A percentile compares a stretch with the other conserved stretches of the same genome.
Evolutionary conservation across 805 yeast species (phyloP).

Genomic region (Yamadazyma phyllophila): DNA sequence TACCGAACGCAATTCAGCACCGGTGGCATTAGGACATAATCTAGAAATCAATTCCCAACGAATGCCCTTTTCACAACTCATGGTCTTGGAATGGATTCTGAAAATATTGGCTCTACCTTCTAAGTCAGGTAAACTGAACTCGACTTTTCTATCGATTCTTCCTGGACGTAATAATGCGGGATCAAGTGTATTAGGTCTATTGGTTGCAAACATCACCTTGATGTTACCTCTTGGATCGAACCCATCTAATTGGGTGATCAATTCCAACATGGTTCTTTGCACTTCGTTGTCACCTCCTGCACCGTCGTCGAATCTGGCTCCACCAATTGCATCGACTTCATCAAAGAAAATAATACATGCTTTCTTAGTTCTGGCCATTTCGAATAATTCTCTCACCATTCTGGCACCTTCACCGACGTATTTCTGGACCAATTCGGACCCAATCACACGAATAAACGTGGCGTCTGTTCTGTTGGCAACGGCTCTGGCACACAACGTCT

Average conservation of each 20-base stretch:
- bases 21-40: conserved; percentile 96
- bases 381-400: conserved; percentile 97
- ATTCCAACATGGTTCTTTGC: conserved; percentile 97
- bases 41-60: conserved; percentile 98
- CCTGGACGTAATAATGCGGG: conserved; percentile 98
- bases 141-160: conserved; percentile 97
- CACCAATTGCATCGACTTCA: conserved; percentile 98
- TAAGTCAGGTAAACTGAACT: conserved; percentile 91
- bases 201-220: conserved; percentile 99
- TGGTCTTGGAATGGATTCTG: conserved; percentile 94
- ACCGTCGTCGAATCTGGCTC: conserved; percentile 99
- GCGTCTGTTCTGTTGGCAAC: conserved; percentile 99
- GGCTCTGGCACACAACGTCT: conserved; percentile 97
- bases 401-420: conserved; percentile 99
- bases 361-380: conserved; percentile 98
- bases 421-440: conserved; percentile 96
- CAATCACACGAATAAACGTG: conserved; percentile 96
- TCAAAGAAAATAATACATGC: conserved; percentile 98
- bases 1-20: conserved; percentile 97
- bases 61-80: conserved; percentile 96
- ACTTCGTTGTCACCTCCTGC: conserved; percentile 99
- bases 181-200: conserved; percentile 95
- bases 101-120: conserved; percentile 98
- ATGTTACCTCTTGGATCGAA: conserved; percentile 98
- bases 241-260: conserved; percentile 96